Evolutionary conservation across 495 filamentous ascomycete genomes (phyloP), one percentile per base, ranked within the genome.

Genomic region (Podospora sp.): DNA sequence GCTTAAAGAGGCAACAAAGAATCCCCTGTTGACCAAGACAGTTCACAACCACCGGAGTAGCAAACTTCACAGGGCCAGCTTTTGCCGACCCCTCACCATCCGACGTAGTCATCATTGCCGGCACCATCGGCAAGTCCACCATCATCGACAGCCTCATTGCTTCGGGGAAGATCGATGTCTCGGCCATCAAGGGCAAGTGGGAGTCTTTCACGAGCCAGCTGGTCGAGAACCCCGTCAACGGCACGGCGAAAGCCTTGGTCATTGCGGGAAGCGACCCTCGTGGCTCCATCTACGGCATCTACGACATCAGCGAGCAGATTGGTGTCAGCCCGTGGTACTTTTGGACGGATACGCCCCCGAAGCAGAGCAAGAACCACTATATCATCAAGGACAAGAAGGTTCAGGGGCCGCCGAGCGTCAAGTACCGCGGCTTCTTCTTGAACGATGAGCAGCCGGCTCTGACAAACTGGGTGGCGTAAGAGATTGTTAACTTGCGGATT

Each of bases 251-350:
- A 63, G 89, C 89, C 1, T 76, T 93, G 36, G 86, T 92, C 0
- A 89, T 93, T 72, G 87, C 85, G 12, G 90, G 90, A 18, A 81
- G 86, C 64, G 89, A 92, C 72, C 83, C 87, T 56, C 83, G 90
- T 27, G 90, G 89, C 0, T 86, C 87, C 2, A 91, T 92, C 68
- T 93, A 84, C 67, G 90, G 90, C 14, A 80, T 91, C 63, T 92
- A 93, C 77, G 87, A 89, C 56, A 75, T 93, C 65, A 90, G 88
- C 33, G 89, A 91, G 72, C 89, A 92, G 68, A 92, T 92, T 60
- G 90, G 91, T 20, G 88, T 92, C 7, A 89, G 87, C 50, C 91
- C 90, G 50, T 92, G 89, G 89, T 89, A 90, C 75, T 92, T 86
- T 83, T 92, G 84, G 83, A 89, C 90, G 0, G 90, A 92, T 75